Base-by-base conservation (phyloP, 495 filamentous ascomycete species). In the Echria macrotheca region DNA sequence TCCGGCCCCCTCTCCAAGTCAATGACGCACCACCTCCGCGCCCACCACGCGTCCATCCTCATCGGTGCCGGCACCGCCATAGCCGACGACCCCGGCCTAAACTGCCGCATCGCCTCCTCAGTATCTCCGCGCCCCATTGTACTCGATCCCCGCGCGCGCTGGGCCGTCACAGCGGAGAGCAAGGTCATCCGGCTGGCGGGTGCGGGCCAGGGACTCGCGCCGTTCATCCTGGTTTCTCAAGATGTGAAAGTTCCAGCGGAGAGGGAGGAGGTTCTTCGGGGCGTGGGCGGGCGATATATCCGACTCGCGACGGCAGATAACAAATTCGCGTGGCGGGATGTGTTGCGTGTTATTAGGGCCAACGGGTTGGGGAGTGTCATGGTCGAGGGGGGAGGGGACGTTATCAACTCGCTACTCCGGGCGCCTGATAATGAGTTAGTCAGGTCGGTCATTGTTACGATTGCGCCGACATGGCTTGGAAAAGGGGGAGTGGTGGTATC, bases 11-110 rank as follows among this genome's bases (percentile, higher is more conserved):
- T 81, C 51, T 83, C 87, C 10, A 95, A 94, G 64, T 74, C 84
- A 40, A 88, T 96, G 84, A 95, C 90, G 0, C 90, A 96, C 63
- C 88, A 85, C 64, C 75, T 96, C n/a, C 84, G 90, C 45, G 79
- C 79, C 4, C 75, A 75, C 9, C 89, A 96, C 64, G 80, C 87
- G 52, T 87, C 86, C 12, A 93, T 96, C 46, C 69, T 91, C 7
- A 72, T 96, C 21, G 90, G 90, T 9, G 83, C 86, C 5, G 83
- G 84, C 6, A 96, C 90, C 14, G 87, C 87, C n/a, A 70, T 85
- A 33, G 81, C 85, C 12, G 90, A 96, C 55, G 82, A 96, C 57
- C 90, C 90, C 0, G 79, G 80, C 4, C 67, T 96, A 28, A 94
- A 93, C 58, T 88, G 81, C 59, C 48, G 48, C 4, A 25, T 51